These are phyloP conservation scores for Pythium rhizo-oryzae DNA, from an alignment of 352 stramenopile genomes.

Conservation along the genomic window DNA sequence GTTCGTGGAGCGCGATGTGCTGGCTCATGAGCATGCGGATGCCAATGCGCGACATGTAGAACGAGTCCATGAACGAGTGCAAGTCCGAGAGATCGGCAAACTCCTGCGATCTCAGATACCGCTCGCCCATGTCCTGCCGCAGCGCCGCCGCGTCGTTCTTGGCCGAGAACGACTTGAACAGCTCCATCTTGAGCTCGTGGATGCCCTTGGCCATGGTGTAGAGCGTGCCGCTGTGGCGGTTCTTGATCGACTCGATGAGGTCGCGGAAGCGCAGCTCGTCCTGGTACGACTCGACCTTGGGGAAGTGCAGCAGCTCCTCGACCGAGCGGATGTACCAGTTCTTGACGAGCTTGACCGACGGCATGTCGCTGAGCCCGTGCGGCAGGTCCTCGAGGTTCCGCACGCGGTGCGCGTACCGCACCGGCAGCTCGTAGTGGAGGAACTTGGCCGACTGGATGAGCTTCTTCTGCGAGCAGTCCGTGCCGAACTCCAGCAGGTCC, in stretches of 20 bases:
- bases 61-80: constrained; percentile 98
- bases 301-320: constrained; percentile 91
- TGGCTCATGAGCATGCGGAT: constrained; percentile 99
- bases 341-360: constrained; percentile 93
- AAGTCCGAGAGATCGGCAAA: constrained; percentile 93
- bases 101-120: constrained; percentile 76
- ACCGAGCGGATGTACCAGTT: constrained; percentile 98
- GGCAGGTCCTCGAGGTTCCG: constrained; percentile 96
- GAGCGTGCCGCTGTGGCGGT: constrained; percentile 96
- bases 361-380: constrained; percentile 94
- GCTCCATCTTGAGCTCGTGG: constrained; percentile 95
- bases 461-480: constrained; percentile 77
- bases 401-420: constrained; percentile 96
- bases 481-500: constrained; percentile 89
- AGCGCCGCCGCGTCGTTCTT: constrained; percentile 35
- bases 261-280: constrained; percentile 93
- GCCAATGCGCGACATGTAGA: constrained; percentile 99
- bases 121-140: constrained; percentile 60
- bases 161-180: constrained; percentile 72
- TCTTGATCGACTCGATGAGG: constrained; percentile 97
- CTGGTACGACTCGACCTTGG: constrained; percentile 79
- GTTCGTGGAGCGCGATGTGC: constrained; percentile 96
- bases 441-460: constrained; percentile 95
- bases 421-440: constrained; percentile 97
- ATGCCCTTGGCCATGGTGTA: constrained; percentile 99